These are phyloP conservation scores for Haberlea rhodopensis DNA, from an alignment of 257 asterid genomes.

Conservation along the genomic window DNA sequence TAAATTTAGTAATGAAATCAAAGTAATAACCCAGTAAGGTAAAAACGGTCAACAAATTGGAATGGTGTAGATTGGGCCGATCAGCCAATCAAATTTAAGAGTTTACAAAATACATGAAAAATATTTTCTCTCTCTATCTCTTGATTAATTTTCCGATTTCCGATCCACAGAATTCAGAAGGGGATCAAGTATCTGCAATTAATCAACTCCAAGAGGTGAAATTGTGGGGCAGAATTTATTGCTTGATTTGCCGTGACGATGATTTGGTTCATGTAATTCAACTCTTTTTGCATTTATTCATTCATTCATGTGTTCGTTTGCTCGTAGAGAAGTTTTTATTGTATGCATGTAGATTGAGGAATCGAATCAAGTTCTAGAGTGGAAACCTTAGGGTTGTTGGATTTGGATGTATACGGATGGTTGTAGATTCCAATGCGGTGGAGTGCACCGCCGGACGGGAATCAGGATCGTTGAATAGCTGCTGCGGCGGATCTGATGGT, in stretches of 20 bases:
- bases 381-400: conserved; percentile 40
- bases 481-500: conserved; percentile 52
- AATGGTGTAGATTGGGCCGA: conserved; percentile 6
- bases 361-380: conserved; percentile 19
- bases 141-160: conserved; percentile 35
- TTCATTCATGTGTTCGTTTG: conserved; percentile 29
- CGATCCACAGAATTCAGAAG: conserved; percentile 34
- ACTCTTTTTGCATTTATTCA: conserved; percentile 24
- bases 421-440: conserved; percentile 29
- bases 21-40: background rate
- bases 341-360: conserved; percentile 9
- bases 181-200: conserved; percentile 35
- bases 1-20: no score
- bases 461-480: conserved; percentile 37
- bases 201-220: conserved; percentile 33
- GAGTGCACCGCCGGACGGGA: conserved; percentile 30
- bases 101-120: background rate
- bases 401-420: conserved; percentile 23
- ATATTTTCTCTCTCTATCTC: conserved; percentile 42
- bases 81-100: conserved; percentile 32
- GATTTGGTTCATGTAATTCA: conserved; percentile 28
- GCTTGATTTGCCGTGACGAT: conserved; percentile 27
- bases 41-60: background rate
- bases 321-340: conserved; percentile 20
- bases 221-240: conserved; percentile 15